Conservation (phyloP, 257 asterid genomes). For the Solanum microdontum region DNA sequence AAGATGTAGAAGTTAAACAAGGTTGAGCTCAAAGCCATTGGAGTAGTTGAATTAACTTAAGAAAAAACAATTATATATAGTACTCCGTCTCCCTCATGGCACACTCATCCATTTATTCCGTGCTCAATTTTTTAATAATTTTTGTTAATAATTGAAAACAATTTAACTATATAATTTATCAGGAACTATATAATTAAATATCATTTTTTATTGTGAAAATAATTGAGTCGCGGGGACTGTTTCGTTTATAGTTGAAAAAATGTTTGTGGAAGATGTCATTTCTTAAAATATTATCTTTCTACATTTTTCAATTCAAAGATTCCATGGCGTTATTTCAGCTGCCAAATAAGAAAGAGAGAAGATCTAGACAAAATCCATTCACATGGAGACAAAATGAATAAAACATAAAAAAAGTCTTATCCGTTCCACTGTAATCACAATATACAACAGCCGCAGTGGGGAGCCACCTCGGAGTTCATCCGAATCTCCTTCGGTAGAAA, state of each 20-base stretch:
- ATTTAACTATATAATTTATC: background rate
- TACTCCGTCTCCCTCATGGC: background rate
- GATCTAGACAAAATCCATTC: background rate
- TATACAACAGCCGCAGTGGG: no score
- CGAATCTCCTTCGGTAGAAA: rapidly evolving
- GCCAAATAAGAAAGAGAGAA: background rate
- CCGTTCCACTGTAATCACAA: background rate
- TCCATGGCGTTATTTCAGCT: background rate
- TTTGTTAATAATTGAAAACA: background rate
- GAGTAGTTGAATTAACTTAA: background rate
- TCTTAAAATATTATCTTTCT: background rate
- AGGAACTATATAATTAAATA: background rate
- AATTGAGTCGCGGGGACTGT: background rate
- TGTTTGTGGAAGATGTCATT: background rate
- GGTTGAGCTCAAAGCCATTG: background rate
- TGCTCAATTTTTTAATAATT: rapidly evolving
- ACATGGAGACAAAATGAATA: background rate
- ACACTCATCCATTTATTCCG: background rate
- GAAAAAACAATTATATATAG: background rate
- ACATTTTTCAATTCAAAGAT: background rate
- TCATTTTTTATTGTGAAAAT: background rate
- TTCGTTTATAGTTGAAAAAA: background rate
- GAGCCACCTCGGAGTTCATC: no score
- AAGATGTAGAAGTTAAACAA: background rate
- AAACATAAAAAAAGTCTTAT: background rate